phyloP scores from a whole-genome alignment of 495 filamentous ascomycete genomes.

The Talaromyces thailandensis region DNA sequence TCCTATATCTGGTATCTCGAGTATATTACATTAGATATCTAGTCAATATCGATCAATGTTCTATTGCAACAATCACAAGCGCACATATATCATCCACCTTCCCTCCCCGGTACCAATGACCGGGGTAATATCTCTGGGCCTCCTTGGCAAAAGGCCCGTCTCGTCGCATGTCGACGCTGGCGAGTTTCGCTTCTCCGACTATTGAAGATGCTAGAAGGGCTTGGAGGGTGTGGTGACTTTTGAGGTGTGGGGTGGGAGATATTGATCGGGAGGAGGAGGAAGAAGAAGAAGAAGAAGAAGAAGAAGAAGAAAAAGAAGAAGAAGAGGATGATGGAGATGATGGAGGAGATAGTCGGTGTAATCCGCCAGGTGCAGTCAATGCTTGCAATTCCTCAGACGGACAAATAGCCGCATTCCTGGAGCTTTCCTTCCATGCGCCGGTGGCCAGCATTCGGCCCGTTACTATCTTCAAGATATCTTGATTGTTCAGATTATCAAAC shows the following conservation, averaged over 20 bases:
- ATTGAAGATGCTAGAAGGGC: conserved; percentile 70
- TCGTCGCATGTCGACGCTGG: conserved; percentile 64
- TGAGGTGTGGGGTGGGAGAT: neutral
- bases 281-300: conserved; percentile 2
- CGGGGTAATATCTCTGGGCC: conserved; percentile 74
- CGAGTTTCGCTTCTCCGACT: conserved; percentile 69
- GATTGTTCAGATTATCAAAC: conserved; percentile 91
- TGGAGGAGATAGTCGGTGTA: conserved; percentile 10
- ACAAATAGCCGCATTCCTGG: conserved; percentile 44
- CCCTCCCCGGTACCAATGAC: conserved; percentile 76
- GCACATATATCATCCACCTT: conserved; percentile 90
- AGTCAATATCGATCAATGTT: neutral
- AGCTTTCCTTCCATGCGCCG: conserved; percentile 61
- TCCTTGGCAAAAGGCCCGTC: conserved; percentile 94
- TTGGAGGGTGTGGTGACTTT: conserved; percentile 46
- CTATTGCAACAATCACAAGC: conserved; percentile 62
- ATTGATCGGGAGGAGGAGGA: conserved; percentile 2
- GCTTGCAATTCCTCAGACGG: conserved; percentile 45
- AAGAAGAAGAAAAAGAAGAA: conserved; percentile 3
- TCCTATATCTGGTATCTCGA: neutral
- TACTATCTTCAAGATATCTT: conserved; percentile 74
- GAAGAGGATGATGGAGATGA: conserved; percentile 2
- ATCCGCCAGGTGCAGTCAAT: conserved; percentile 39
- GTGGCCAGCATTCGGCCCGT: conserved; percentile 61
- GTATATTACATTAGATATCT: neutral